Evolutionary conservation across 345 rosid species (phyloP).

Genomic region (Aquilaria malaccensis): DNA sequence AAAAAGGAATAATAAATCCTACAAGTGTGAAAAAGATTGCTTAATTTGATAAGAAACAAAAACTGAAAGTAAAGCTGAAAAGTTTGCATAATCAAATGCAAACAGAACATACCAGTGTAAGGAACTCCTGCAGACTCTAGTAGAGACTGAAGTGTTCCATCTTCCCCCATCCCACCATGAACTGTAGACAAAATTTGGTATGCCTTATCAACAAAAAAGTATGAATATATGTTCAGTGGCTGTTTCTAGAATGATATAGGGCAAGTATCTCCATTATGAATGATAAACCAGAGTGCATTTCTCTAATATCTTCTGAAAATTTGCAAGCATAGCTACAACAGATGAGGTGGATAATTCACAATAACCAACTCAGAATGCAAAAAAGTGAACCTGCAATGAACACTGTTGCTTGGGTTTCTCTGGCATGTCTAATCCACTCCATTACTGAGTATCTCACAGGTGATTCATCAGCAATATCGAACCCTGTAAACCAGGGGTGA

Average conservation of each 20-base stretch:
- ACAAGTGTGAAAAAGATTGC: neutral
- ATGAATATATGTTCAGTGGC: too few relatives aligned
- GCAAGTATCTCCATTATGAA: too few relatives aligned
- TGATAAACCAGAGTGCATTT: too few relatives aligned
- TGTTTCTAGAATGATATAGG: too few relatives aligned
- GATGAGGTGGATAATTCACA: neutral
- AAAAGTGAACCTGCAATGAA: conserved; percentile 69
- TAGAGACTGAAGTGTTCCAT: conserved; percentile 83
- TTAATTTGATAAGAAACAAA: neutral
- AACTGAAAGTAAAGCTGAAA: too few relatives aligned
- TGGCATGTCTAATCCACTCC: conserved; percentile 77
- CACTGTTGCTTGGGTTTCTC: conserved; percentile 63
- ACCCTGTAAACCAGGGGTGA: conserved; percentile 75
- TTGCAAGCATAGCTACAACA: neutral
- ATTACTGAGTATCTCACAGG: conserved; percentile 50
- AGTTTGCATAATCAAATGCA: too few relatives aligned
- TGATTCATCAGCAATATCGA: conserved; percentile 64
- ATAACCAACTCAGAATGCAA: neutral
- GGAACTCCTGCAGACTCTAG: conserved; percentile 78
- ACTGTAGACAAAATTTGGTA: conserved; percentile 28
- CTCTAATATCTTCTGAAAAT: too few relatives aligned
- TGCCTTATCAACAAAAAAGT: too few relatives aligned
- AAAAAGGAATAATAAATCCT: conserved; percentile 11
- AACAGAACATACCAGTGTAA: conserved; percentile 51
- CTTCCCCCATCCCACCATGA: conserved; percentile 98